Conservation (phyloP, 345 rosid genomes). For the Aethionema arabicum region DNA sequence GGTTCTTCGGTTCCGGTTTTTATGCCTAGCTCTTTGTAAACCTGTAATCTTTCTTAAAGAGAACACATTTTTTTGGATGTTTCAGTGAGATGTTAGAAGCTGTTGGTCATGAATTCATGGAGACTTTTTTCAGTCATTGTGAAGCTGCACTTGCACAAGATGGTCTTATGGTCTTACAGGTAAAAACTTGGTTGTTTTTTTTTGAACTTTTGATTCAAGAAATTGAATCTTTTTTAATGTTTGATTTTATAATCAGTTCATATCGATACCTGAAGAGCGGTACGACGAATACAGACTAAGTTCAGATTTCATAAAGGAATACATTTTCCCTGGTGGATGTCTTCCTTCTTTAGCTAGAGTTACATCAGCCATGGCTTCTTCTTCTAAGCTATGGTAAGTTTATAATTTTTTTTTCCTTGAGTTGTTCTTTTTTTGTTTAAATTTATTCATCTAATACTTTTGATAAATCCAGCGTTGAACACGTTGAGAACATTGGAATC, state of each 20-base stretch:
- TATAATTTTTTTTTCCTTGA: neutral
- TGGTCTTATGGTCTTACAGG: too few relatives aligned
- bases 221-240: too few relatives aligned
- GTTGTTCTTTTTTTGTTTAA: neutral
- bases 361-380: constrained; percentile 70
- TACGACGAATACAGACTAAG: constrained; percentile 76
- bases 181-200: too few relatives aligned
- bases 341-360: too few relatives aligned
- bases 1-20: too few relatives aligned
- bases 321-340: too few relatives aligned
- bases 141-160: too few relatives aligned
- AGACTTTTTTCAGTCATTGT: too few relatives aligned
- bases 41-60: neutral
- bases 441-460: neutral
- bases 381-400: constrained; percentile 75
- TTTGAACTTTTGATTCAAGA: too few relatives aligned
- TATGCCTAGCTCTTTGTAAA: too few relatives aligned
- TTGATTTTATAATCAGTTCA: constrained; percentile 49
- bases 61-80: neutral
- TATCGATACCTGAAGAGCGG: constrained; percentile 81
- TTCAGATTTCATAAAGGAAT: constrained; percentile 90
- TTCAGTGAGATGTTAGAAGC: constrained; percentile 91
- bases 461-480: too few relatives aligned
- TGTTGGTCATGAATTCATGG: constrained; percentile 93
- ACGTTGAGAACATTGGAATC: too few relatives aligned